These are phyloP conservation scores for Erysiphe neolycopersici DNA, from an alignment of 2,329 filamentous ascomycete genomes.

Conservation along the genomic window DNA sequence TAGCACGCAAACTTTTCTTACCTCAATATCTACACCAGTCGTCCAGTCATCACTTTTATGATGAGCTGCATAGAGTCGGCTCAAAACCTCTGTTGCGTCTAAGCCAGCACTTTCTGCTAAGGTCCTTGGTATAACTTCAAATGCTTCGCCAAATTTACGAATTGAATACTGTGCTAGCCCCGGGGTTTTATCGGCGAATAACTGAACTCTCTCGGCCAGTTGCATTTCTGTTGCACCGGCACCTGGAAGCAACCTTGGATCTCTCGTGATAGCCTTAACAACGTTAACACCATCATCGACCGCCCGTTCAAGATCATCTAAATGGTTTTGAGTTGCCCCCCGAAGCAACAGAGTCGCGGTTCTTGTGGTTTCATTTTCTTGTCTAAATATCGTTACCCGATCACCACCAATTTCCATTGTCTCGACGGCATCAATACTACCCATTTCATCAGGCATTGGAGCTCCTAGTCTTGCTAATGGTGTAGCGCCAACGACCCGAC, in stretches of 20 bases:
- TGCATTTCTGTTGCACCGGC: conserved; percentile 89
- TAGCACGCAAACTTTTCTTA: conserved; percentile 13
- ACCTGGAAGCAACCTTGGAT: conserved; percentile 71
- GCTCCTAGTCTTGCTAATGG: conserved; percentile 88
- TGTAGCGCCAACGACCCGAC: conserved; percentile 86
- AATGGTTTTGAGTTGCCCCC: conserved; percentile 90
- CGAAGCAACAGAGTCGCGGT: conserved; percentile 86
- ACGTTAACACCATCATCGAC: conserved; percentile 97
- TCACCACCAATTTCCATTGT: conserved; percentile 94
- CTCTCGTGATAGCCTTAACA: conserved; percentile 91
- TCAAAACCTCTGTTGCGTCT: conserved; percentile 90
- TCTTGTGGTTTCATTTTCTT: conserved; percentile 76
- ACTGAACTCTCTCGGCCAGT: conserved; percentile 73
- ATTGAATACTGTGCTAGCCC: conserved; percentile 91
- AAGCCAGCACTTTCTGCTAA: conserved; percentile 86
- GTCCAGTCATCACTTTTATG: conserved; percentile 70
- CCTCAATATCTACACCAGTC: conserved; percentile 81
- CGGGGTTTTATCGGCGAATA: conserved; percentile 73
- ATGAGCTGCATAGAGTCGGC: conserved; percentile 77
- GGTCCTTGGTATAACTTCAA: conserved; percentile 85
- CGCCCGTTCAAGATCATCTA: conserved; percentile 88
- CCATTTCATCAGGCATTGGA: conserved; percentile 99
- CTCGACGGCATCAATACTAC: conserved; percentile 78
- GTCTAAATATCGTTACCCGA: conserved; percentile 91
- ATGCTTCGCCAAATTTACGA: conserved; percentile 90